Evolutionary conservation across 2,329 filamentous ascomycete genomes (phyloP).

Genomic region (Sclerotinia sclerotiorum): DNA sequence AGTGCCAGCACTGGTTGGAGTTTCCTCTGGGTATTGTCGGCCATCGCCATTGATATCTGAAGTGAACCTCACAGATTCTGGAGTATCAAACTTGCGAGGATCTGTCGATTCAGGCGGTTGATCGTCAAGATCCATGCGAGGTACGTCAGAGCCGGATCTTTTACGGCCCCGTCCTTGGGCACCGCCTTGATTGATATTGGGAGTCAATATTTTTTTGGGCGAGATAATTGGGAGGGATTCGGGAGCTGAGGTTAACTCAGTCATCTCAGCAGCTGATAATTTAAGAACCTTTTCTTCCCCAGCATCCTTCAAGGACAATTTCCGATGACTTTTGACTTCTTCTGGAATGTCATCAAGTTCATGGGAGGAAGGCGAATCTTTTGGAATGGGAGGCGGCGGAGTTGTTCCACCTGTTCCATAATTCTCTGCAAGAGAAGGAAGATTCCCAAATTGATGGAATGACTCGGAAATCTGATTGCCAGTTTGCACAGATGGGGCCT

Average conservation of each 20-base stretch:
- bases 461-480: slow-evolving; percentile 26
- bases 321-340: slow-evolving; percentile 31
- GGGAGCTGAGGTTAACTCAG: slow-evolving; percentile 56
- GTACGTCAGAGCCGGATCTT: slow-evolving; percentile 28
- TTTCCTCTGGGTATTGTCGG: slow-evolving; percentile 26
- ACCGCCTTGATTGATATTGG: slow-evolving; percentile 40
- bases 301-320: slow-evolving; percentile 30
- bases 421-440: background rate
- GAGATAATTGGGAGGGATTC: slow-evolving; percentile 58
- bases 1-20: slow-evolving; percentile 24
- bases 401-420: slow-evolving; percentile 8
- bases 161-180: slow-evolving; percentile 31
- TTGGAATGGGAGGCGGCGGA: slow-evolving; percentile 33
- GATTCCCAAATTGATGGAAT: slow-evolving; percentile 11
- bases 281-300: slow-evolving; percentile 48
- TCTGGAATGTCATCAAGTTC: slow-evolving; percentile 38
- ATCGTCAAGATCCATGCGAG: slow-evolving; percentile 27
- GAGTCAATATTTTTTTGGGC: slow-evolving; percentile 37
- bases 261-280: slow-evolving; percentile 59
- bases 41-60: slow-evolving; percentile 27
- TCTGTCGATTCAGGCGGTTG: slow-evolving; percentile 11
- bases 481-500: slow-evolving; percentile 23
- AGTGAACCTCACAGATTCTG: slow-evolving; percentile 26
- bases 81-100: slow-evolving; percentile 24
- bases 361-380: slow-evolving; percentile 27